A percentile compares a stretch with the other conserved stretches of the same genome.
Evolutionary conservation across 208 protist species (phyloP).

Genomic region (Acanthamoeba lenticulata): DNA sequence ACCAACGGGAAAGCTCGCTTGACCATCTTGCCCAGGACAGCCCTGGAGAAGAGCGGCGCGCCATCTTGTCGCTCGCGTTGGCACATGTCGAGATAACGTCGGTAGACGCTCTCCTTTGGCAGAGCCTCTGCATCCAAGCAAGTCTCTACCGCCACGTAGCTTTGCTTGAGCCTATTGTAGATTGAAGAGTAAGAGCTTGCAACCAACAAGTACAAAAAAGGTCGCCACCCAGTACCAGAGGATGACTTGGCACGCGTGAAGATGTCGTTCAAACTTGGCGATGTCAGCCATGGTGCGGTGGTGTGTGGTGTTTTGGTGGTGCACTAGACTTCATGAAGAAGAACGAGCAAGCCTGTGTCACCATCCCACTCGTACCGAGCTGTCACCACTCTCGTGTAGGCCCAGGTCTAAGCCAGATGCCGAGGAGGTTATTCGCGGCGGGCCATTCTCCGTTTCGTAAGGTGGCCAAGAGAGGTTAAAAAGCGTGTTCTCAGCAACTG

Average conservation of each 20-base stretch:
- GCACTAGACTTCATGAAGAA: too few species aligned
- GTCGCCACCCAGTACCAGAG: background rate
- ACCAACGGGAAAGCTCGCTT: background rate
- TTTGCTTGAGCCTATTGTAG: background rate
- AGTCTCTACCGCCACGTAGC: background rate
- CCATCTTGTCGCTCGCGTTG: background rate
- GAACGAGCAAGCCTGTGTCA: too few species aligned
- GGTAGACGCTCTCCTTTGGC: background rate
- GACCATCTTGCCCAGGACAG: conserved; percentile 35
- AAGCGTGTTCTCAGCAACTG: too few species aligned
- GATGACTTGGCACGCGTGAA: conserved; percentile 13
- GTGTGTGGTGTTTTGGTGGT: background rate
- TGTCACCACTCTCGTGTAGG: too few species aligned
- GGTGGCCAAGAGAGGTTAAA: too few species aligned
- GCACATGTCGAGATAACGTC: background rate
- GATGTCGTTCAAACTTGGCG: background rate
- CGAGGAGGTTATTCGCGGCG: too few species aligned
- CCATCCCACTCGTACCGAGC: too few species aligned
- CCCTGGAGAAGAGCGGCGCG: background rate
- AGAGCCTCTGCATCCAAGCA: background rate
- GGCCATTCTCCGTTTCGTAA: too few species aligned
- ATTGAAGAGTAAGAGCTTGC: background rate
- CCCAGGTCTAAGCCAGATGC: too few species aligned
- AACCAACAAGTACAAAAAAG: background rate
- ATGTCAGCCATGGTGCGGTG: background rate